Base-by-base conservation (phyloP, 179 eudicot species). In the Sideroxylon spinosum region DNA sequence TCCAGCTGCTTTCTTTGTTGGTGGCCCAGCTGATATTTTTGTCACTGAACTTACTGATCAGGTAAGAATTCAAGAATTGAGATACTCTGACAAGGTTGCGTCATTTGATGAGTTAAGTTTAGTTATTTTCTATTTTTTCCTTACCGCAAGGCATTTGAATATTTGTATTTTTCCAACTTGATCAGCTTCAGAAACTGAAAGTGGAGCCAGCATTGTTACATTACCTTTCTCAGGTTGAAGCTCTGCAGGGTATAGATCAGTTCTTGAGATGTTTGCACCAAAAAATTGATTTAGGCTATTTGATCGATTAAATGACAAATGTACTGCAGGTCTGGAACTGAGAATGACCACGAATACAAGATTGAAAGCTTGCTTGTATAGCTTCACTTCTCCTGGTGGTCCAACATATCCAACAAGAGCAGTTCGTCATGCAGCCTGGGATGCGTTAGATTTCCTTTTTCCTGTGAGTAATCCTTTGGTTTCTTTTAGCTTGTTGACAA, bases 391-490 rank as follows among this genome's bases (percentile, higher is more conserved):
- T 77, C 98, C 98, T 12, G 98, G 98, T 77, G 98, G 97, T 73
- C 98, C 98, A 26, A 95, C 89, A 93, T 93, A 93, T 84, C 98
- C 98, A 71, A 95, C 98, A 37, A 89, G 98, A 88, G 85, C 89
- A 75, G 98, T 95, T 86, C 98, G 98, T 74, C 98, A 95, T 86
- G 94, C 97, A 65, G 98, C 98, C 76, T 91, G 98, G 98, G 98
- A 91, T 60, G 91, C 97, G 20, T 81, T 95, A 81, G 93, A 95
- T 83, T 87, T 89, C 67, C 98, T 95, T 71, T 95, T 91, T 65
- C 98, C 98, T 68, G 98, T 95, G 80, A 93, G 98, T 86, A 44
- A 25, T 61, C 22, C 57, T 48, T 67, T 17, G 29, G 46, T 49
- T 28, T 1, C 26, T 60, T 78, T 61, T 57, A 73, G 29, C 48